Evolutionary conservation across 305 asterid genomes (phyloP).

Genomic region (Fraxinus sp.): DNA sequence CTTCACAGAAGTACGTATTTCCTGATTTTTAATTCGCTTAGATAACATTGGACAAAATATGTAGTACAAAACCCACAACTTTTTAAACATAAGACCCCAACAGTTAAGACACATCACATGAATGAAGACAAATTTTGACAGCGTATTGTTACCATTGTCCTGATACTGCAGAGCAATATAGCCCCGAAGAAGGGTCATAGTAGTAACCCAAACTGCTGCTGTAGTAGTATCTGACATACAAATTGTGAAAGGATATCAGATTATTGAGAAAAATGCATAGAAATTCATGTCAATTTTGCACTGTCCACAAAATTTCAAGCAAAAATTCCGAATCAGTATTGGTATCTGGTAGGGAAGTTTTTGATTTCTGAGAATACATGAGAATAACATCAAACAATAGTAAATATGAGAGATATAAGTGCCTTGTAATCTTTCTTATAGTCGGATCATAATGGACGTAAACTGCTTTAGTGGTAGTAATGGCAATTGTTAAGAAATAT

Average conservation of each 20-base stretch:
- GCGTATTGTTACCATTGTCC: conserved; percentile 35
- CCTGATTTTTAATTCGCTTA: not conserved
- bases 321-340: not conserved
- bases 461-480: not conserved
- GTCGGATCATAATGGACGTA: not conserved
- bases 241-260: conserved; percentile 1
- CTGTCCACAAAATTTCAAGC: not conserved
- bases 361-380: not conserved
- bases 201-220: conserved; percentile 86
- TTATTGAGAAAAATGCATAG: not conserved
- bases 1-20: not conserved
- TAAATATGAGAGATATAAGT: not conserved
- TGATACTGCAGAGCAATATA: conserved; percentile 79
- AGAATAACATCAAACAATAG: not conserved
- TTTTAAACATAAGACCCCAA: not conserved
- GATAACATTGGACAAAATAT: not conserved
- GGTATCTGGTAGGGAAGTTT: not conserved
- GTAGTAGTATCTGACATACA: conserved; percentile 74
- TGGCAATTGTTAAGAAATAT: not conserved
- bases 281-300: not conserved
- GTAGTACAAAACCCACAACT: not conserved
- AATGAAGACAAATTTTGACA: not conserved
- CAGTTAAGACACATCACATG: not conserved
- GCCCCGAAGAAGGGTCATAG: conserved; percentile 86
- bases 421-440: not conserved